Conservation (phyloP, 2,329 filamentous ascomycete species). For the Ophiostoma triangulosporum region DNA sequence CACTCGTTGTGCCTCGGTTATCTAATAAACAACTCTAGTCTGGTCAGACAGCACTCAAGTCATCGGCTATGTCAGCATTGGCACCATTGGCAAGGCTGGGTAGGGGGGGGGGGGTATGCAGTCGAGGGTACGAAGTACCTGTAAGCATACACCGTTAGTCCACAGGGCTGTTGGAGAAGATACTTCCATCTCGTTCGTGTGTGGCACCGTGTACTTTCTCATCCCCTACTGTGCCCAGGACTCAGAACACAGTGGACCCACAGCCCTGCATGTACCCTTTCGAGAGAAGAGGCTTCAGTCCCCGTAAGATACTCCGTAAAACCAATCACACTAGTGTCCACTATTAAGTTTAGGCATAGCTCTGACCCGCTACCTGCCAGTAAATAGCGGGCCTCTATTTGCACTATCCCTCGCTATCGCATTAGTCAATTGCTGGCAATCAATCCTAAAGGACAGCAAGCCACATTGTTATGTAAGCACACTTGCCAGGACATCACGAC, state of each 20-base stretch:
- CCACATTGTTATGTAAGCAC: neutral
- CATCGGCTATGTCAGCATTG: neutral
- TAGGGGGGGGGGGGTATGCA: neutral
- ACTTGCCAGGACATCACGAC: neutral
- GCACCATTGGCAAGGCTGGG: neutral
- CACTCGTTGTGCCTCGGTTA: neutral
- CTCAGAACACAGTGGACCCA: neutral
- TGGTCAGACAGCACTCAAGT: neutral
- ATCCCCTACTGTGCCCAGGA: neutral
- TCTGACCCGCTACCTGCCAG: neutral
- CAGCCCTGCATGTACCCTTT: too few species aligned
- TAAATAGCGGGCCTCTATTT: neutral
- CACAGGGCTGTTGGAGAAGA: neutral
- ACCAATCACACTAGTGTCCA: too few species aligned
- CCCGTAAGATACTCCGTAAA: too few species aligned
- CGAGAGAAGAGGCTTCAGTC: too few species aligned
- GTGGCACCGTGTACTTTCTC: neutral
- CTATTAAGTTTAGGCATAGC: neutral
- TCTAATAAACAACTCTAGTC: neutral
- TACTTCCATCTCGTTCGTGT: neutral
- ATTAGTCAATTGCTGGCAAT: slow-evolving; percentile 4
- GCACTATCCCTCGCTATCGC: neutral
- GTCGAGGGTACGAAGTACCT: too few species aligned
- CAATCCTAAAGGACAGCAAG: slow-evolving; percentile 3
- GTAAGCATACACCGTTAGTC: too few species aligned